Percentiles rank a stretch among this genome's conserved stretches.
These are phyloP conservation scores for Striga hermonthica DNA, from an alignment of 305 asterid genomes.

Conservation along the genomic window DNA sequence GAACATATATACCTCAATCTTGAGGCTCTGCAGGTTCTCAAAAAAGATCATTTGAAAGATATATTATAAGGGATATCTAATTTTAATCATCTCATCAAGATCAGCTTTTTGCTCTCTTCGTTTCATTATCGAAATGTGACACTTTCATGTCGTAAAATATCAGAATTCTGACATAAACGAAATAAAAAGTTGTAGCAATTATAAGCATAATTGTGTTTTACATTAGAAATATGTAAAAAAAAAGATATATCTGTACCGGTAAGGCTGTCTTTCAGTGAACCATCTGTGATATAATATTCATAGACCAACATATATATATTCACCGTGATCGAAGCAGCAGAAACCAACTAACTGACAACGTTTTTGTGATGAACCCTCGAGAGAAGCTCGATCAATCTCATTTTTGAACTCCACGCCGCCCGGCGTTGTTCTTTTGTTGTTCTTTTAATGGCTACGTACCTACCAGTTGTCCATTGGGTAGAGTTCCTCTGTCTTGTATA, in stretches of 20 bases:
- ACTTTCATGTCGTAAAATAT: no score
- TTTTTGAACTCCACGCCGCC: conserved; percentile 64
- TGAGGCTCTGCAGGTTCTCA: no score
- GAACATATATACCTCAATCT: no score
- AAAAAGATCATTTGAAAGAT: no score
- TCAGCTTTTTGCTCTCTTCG: no score
- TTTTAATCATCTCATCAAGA: no score
- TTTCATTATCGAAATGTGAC: no score
- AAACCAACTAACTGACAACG: conserved; percentile 56
- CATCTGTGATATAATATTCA: conserved; percentile 51
- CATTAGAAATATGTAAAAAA: neutral
- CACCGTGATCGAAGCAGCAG: conserved; percentile 59
- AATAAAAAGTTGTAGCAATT: no score
- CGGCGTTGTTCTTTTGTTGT: conserved; percentile 65
- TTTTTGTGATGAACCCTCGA: conserved; percentile 76
- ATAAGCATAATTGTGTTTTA: no score
- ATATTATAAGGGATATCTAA: no score
- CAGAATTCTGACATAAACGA: no score
- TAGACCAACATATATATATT: conserved; percentile 67
- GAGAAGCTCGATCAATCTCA: conserved; percentile 74
- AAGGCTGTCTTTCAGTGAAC: conserved; percentile 57
- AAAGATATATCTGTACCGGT: conserved; percentile 38
- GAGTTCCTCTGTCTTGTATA: conserved; percentile 59
- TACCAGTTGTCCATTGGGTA: conserved; percentile 47
- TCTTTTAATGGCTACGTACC: conserved; percentile 66